Base-by-base conservation (phyloP, 768 basidiomycete genomes). In the Gyrodon lividus region DNA sequence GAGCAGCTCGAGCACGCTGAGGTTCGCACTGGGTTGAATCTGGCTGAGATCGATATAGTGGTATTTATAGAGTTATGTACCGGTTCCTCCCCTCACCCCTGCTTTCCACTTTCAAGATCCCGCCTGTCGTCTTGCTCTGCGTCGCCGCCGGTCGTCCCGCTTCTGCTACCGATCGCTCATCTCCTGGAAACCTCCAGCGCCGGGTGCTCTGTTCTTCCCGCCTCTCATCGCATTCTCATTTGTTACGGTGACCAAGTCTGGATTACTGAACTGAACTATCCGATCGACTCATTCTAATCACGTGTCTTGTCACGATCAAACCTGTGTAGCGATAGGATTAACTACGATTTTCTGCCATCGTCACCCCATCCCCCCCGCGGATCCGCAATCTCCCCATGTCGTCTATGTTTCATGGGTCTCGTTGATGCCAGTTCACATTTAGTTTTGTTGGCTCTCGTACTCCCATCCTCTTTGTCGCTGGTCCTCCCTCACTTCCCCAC, bases 11-110 rank as follows among this genome's bases (percentile, higher is more conserved):
- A 68, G 67, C 41, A 68, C 68, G 20, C 40, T 68, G 38, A 50
- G 68, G 24, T 68, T 70, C 30, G 67, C 67, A 13, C 43, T 68
- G 42, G 67, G 67, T 17, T 68, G 48, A 68, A 5, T 17, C 34
- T 26, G 23, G 42, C 10, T 6, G 16, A 22, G 19, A 31, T 17
- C 42, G 10, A 43, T 35, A 35, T 31, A 16, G 20, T 40, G 51
- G 16, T 66, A 66, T 66, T 67, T 66, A 66, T 67, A 54, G 53
- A 51, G 52, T 44, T 66, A 66, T 58, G 54, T 66, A 55, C 56
- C 49, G 51, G 38, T 37, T 37, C 40, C 43, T 50, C 5, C 37
- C 30, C 30, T 20, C 26, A n/a, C 9, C n/a, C 20, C 19, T 44
- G 34, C 7, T 26, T 14, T 26, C 35, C 41, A 26, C 30, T 6